These are phyloP conservation scores for Irpex sp. DNA, from an alignment of 1,284 basidiomycete species.

Conservation along the genomic window DNA sequence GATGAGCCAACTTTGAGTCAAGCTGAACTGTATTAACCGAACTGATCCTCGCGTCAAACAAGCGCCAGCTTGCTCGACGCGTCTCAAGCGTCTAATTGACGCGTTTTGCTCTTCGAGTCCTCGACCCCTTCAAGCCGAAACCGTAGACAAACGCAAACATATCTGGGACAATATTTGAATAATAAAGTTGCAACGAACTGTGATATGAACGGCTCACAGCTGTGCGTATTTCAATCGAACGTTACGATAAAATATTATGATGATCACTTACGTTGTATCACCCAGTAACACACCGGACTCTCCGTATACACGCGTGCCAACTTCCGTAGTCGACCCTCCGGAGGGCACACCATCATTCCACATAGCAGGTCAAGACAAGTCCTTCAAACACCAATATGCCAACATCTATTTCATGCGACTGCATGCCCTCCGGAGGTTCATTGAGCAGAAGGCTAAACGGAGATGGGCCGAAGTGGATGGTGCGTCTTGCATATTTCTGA, in stretches of 20 bases:
- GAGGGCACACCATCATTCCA: slow-evolving; percentile 52
- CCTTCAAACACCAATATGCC: slow-evolving; percentile 87
- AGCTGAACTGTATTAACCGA: not conserved
- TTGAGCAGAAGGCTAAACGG: slow-evolving; percentile 60
- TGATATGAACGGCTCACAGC: not conserved
- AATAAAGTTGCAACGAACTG: not conserved
- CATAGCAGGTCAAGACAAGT: slow-evolving; percentile 51
- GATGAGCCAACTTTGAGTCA: no score
- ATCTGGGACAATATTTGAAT: not conserved
- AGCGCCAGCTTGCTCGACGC: not conserved
- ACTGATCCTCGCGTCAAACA: not conserved
- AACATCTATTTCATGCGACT: slow-evolving; percentile 90
- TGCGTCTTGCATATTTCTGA: slow-evolving; percentile 26
- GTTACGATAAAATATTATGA: not conserved
- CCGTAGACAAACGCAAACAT: not conserved
- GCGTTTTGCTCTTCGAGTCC: not conserved
- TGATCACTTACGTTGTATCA: not conserved
- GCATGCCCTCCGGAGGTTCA: slow-evolving; percentile 55
- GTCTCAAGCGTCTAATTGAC: not conserved
- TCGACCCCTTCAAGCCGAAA: not conserved
- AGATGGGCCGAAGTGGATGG: slow-evolving; percentile 69
- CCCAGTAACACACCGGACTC: slow-evolving; percentile 15
- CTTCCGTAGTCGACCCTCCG: slow-evolving; percentile 21
- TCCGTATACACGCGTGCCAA: slow-evolving; percentile 23
- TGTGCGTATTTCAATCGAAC: not conserved